Conservation (phyloP, 768 basidiomycete genomes). For the Mycena rebaudengoi region DNA sequence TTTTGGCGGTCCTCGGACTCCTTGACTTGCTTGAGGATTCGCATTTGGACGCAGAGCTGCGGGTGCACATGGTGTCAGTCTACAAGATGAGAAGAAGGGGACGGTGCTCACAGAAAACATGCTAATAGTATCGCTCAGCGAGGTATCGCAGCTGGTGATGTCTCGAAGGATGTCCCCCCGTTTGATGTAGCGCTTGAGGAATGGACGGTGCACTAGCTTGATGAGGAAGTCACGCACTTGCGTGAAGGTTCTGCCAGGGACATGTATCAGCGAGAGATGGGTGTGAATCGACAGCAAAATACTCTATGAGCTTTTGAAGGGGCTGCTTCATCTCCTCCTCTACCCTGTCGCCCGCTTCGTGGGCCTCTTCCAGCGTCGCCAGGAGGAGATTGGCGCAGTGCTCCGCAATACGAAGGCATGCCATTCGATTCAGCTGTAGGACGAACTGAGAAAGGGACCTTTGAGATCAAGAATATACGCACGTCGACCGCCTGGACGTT, state of each 20-base stretch:
- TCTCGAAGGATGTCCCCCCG: constrained; percentile 64
- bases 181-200: constrained; percentile 74
- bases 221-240: constrained; percentile 54
- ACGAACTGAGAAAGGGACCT: not conserved
- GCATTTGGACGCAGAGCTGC: constrained; percentile 56
- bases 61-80: too few relatives aligned
- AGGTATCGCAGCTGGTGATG: constrained; percentile 60
- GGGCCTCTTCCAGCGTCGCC: constrained; percentile 61
- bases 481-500: constrained; percentile 64
- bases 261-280: not conserved
- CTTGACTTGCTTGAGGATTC: constrained; percentile 59
- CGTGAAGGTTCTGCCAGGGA: constrained; percentile 35
- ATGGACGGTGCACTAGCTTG: constrained; percentile 64
- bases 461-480: constrained; percentile 27
- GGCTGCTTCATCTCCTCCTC: constrained; percentile 54
- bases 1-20: constrained; percentile 43
- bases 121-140: constrained; percentile 59
- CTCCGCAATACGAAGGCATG: constrained; percentile 68
- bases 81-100: constrained; percentile 32
- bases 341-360: constrained; percentile 51
- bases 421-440: constrained; percentile 62
- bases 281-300: not conserved
- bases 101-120: constrained; percentile 55
- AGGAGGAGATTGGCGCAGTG: constrained; percentile 65
- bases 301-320: constrained; percentile 54